These are phyloP conservation scores for Lagenidium sp. DNA, from an alignment of 352 stramenopile species.

Conservation along the genomic window DNA sequence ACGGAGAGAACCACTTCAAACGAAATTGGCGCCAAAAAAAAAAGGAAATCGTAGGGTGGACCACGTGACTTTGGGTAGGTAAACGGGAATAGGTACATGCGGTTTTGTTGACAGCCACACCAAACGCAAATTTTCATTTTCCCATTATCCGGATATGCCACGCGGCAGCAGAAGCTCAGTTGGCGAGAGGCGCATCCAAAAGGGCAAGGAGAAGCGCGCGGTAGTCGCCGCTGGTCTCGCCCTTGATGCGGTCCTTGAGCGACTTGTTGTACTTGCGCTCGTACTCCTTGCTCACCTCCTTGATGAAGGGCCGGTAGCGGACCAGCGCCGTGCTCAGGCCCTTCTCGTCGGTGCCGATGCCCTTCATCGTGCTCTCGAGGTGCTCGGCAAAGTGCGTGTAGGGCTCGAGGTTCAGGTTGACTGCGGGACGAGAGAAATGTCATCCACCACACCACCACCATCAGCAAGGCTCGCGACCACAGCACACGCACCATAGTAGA, in stretches of 20 bases:
- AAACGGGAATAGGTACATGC: too few relatives aligned
- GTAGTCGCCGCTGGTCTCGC: constrained; percentile 24
- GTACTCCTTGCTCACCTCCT: constrained; percentile 18
- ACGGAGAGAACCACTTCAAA: too few relatives aligned
- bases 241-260: constrained; percentile 29
- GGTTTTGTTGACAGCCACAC: too few relatives aligned
- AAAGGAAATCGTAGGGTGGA: constrained; percentile 2
- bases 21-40: constrained; percentile 10
- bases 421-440: constrained; percentile 16
- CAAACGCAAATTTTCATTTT: too few relatives aligned
- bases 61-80: too few relatives aligned
- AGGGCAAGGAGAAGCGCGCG: constrained; percentile 20
- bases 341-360: constrained; percentile 30
- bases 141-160: neutral
- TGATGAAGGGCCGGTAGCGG: constrained; percentile 18
- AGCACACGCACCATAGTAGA: constrained; percentile 45
- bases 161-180: neutral
- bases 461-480: too few relatives aligned
- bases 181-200: constrained; percentile 13
- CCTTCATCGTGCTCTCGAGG: constrained; percentile 25
- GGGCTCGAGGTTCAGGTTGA: constrained; percentile 42
- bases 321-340: constrained; percentile 17
- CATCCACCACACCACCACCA: too few relatives aligned
- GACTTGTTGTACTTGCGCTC: constrained; percentile 20
- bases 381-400: constrained; percentile 22